phyloP scores from a whole-genome alignment of 2,329 filamentous ascomycete species.

The Remersonia thermophila region DNA sequence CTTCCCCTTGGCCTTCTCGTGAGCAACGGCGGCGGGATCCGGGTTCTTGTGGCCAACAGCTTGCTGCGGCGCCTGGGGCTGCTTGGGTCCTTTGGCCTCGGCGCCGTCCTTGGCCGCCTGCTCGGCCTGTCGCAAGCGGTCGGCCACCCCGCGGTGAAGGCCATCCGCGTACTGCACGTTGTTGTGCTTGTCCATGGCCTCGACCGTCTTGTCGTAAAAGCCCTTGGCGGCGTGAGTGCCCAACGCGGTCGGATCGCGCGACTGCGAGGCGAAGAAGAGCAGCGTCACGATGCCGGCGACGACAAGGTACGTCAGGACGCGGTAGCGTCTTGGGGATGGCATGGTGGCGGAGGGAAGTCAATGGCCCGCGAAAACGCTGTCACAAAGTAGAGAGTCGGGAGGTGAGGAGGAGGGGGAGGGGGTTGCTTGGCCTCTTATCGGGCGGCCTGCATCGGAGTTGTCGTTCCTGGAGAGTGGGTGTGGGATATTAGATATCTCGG shows the following conservation, averaged over 20 bases:
- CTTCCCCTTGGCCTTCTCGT: constrained; percentile 27
- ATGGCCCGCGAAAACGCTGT: no score
- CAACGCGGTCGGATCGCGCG: constrained; percentile 27
- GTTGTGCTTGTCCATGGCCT: constrained; percentile 35
- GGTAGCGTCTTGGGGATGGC: constrained; percentile 16
- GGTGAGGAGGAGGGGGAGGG: no score
- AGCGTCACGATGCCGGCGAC: constrained; percentile 53
- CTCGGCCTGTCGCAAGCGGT: constrained; percentile 56
- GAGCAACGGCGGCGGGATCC: constrained; percentile 19
- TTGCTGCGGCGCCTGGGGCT: constrained; percentile 45
- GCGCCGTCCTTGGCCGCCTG: constrained; percentile 55
- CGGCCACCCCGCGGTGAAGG: constrained; percentile 42
- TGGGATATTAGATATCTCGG: no score
- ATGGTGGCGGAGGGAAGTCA: constrained; percentile 10
- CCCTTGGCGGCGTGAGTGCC: constrained; percentile 23
- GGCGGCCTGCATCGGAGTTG: no score
- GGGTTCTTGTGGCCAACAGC: constrained; percentile 48
- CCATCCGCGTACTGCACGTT: constrained; percentile 31
- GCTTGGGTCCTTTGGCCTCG: constrained; percentile 51
- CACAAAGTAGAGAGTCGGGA: no score
- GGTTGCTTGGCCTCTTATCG: no score
- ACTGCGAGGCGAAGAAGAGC: constrained; percentile 59
- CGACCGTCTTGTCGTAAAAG: constrained; percentile 49
- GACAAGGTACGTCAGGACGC: constrained; percentile 45
- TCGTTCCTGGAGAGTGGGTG: no score